These are phyloP conservation scores for Saccharomycopsis fermentans DNA, from an alignment of 805 yeast species.

Conservation along the genomic window DNA sequence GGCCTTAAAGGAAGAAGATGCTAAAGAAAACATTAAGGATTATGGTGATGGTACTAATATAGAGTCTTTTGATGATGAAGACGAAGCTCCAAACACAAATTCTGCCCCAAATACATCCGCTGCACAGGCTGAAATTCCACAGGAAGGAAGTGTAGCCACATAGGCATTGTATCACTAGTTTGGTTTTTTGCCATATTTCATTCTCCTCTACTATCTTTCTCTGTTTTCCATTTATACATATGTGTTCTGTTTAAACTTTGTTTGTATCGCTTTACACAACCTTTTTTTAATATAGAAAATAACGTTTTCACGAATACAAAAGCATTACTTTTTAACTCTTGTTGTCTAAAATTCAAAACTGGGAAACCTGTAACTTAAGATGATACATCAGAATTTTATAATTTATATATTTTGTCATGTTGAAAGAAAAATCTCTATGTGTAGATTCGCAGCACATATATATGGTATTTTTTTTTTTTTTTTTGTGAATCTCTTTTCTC, in stretches of 20 bases:
- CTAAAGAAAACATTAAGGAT: conserved; percentile 43
- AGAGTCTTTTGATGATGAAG: background rate
- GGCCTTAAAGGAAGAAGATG: conserved; percentile 28
- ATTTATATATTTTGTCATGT: no score
- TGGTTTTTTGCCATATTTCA: background rate
- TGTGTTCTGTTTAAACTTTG: background rate
- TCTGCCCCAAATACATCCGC: background rate
- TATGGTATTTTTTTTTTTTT: no score
- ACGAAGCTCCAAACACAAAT: background rate
- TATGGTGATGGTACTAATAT: conserved; percentile 53
- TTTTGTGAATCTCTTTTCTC: no score
- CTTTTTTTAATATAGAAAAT: background rate
- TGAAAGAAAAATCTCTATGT: no score
- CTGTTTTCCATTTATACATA: background rate
- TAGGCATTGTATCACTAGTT: background rate
- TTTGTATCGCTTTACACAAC: background rate
- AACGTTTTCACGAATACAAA: background rate
- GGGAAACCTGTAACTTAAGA: no score
- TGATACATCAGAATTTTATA: no score
- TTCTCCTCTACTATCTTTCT: background rate
- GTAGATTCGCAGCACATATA: no score
- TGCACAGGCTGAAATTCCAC: background rate
- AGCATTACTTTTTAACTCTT: no score
- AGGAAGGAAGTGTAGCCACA: background rate
- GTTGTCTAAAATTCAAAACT: no score